Conservation (phyloP, 2,329 filamentous ascomycete genomes). For the Aureobasidium leucospermi region DNA sequence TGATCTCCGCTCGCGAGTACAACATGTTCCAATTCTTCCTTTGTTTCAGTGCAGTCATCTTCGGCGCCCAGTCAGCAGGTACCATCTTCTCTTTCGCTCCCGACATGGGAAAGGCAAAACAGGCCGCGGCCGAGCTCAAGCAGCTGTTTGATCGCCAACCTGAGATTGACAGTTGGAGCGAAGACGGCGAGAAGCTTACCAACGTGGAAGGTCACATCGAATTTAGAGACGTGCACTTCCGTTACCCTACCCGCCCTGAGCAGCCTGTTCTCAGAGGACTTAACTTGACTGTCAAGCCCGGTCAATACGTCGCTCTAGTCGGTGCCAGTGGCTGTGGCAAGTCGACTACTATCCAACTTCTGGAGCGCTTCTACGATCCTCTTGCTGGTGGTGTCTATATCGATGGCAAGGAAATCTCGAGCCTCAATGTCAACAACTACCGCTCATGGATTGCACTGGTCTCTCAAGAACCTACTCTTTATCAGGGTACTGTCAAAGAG, state of each 20-base stretch:
- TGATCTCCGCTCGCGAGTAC: slow-evolving; percentile 67
- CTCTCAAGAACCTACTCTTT: slow-evolving; percentile 88
- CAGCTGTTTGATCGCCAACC: slow-evolving; percentile 77
- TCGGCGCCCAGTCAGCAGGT: slow-evolving; percentile 85
- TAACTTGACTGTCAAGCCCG: slow-evolving; percentile 64
- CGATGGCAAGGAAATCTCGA: slow-evolving; percentile 74
- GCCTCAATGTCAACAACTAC: slow-evolving; percentile 79
- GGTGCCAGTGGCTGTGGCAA: slow-evolving; percentile 95
- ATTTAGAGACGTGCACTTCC: slow-evolving; percentile 88
- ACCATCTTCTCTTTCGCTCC: slow-evolving; percentile 84
- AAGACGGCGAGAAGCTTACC: slow-evolving; percentile 56
- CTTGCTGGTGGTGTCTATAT: slow-evolving; percentile 71
- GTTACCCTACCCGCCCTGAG: slow-evolving; percentile 84
- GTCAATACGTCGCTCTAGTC: slow-evolving; percentile 81
- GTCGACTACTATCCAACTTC: slow-evolving; percentile 80
- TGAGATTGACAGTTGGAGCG: slow-evolving; percentile 72
- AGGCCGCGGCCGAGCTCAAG: slow-evolving; percentile 74
- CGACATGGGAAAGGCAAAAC: slow-evolving; percentile 87
- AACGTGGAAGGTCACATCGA: slow-evolving; percentile 71
- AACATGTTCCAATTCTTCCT: slow-evolving; percentile 83
- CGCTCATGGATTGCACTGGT: slow-evolving; percentile 78
- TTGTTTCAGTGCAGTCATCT: slow-evolving; percentile 80
- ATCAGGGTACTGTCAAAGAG: slow-evolving; percentile 84
- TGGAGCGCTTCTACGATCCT: slow-evolving; percentile 93
- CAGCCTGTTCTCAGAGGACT: slow-evolving; percentile 86